A percentile compares a stretch with the other conserved stretches of the same genome.
Evolutionary conservation across 2,329 filamentous ascomycete genomes (phyloP).

Genomic region (Paecilomyces dactylethromorphus): DNA sequence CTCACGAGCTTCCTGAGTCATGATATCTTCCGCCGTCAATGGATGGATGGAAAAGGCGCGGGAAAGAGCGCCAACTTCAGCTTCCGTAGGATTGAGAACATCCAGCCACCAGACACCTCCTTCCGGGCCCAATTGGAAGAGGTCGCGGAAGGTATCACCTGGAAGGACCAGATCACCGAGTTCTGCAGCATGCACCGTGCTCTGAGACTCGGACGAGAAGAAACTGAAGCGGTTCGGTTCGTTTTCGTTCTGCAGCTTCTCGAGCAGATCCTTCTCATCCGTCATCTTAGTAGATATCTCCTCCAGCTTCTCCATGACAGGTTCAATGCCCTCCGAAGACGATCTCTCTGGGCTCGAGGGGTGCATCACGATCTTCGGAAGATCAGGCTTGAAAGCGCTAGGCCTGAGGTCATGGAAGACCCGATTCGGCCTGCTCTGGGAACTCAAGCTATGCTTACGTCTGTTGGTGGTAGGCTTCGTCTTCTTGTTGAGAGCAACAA

Average conservation of each 20-base stretch:
- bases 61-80: slow-evolving; percentile 81
- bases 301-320: slow-evolving; percentile 23
- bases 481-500: slow-evolving; percentile 59
- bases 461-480: slow-evolving; percentile 35
- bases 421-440: slow-evolving; percentile 43
- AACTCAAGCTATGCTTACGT: slow-evolving; percentile 43
- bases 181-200: slow-evolving; percentile 84
- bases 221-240: slow-evolving; percentile 86
- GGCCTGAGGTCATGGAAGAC: slow-evolving; percentile 58
- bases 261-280: slow-evolving; percentile 26
- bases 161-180: slow-evolving; percentile 83
- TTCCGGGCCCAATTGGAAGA: slow-evolving; percentile 66
- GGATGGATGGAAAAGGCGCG: slow-evolving; percentile 95
- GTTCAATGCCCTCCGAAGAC: slow-evolving; percentile 23
- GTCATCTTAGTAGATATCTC: slow-evolving; percentile 21
- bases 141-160: slow-evolving; percentile 79
- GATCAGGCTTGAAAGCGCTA: slow-evolving; percentile 28
- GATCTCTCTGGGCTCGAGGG: slow-evolving; percentile 18
- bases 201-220: slow-evolving; percentile 91
- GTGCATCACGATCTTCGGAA: slow-evolving; percentile 27
- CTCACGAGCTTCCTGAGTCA: slow-evolving; percentile 89
- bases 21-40: slow-evolving; percentile 92
- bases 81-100: slow-evolving; percentile 80
- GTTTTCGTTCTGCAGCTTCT: slow-evolving; percentile 36
- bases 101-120: slow-evolving; percentile 99